Evolutionary conservation across 2,329 filamentous ascomycete genomes (phyloP), one percentile per base, ranked within the genome.

Genomic region (Westerdykella aurantiaca): DNA sequence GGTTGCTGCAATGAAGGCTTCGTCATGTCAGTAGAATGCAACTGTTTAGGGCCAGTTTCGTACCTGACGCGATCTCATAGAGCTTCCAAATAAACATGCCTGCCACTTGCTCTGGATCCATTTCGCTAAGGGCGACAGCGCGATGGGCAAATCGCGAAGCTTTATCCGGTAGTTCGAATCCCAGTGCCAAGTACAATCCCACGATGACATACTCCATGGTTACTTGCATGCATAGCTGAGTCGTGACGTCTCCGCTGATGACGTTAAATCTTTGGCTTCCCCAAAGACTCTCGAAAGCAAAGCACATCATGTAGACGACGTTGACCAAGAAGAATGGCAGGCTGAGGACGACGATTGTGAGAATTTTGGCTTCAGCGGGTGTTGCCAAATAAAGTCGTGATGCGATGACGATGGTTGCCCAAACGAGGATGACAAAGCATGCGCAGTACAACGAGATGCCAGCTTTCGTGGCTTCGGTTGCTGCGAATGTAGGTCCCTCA

Each of bases 281-380:
- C 45, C 46, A 51, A 46, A 58, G 53, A 16, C 48, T 49, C 38
- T 66, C 62, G 21, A 62, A 66, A 5, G 63, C 63, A 41, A 66
- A 66, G 38, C 60, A 64, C 58, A 64, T 66, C 60, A 66, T 66
- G 43, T 66, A 66, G 16, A 66, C 60, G 21, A 66, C 56, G 37
- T 66, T 58, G 34, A 64, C 61, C 17, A 66, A 50, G 37, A 64
- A 66, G 44, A 66, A 66, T 1, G 61, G 63, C 17, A 66, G 48
- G 38, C 63, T 66, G 21, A 64, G 35, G 13, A 64, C 63, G 5
- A 66, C 60, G 0, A 61, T 66, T 3, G 61, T 64, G 14, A 66
- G 49, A 16, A 66, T 66, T 43, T 61, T 61, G 41, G 64, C 60
- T 45, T 66, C 61, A 17, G 54, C 41, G 13, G 58, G 45, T 37